A percentile compares a stretch with the other conserved stretches of the same genome.
phyloP scores from a whole-genome alignment of 2,329 filamentous ascomycete species.

The Monilinia aucupariae region DNA sequence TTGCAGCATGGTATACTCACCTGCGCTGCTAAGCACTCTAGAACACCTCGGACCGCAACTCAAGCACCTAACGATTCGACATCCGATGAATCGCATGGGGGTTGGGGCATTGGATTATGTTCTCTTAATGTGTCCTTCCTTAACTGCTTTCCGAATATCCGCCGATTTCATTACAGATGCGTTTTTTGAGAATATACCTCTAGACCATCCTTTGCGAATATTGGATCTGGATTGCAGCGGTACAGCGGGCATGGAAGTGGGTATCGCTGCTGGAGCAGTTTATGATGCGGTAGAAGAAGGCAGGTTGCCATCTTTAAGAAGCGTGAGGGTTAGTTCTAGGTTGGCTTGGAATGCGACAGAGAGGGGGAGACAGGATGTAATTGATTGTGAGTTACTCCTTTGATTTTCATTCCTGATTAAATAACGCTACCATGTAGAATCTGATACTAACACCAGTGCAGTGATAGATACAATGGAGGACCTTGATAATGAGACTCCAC shows the following conservation, averaged over 20 bases:
- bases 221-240: conserved; percentile 35
- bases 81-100: conserved; percentile 33
- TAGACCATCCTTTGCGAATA: conserved; percentile 29
- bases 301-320: conserved; percentile 29
- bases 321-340: conserved; percentile 32
- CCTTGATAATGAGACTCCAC: conserved; percentile 28
- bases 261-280: conserved; percentile 23
- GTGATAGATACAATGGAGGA: conserved; percentile 31
- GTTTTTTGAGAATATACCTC: conserved; percentile 24
- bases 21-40: conserved; percentile 25
- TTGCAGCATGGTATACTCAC: conserved; percentile 29
- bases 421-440: neutral
- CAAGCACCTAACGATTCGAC: conserved; percentile 33
- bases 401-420: neutral
- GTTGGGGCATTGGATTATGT: conserved; percentile 27
- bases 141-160: conserved; percentile 32
- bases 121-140: conserved; percentile 26
- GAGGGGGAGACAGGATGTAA: conserved; percentile 24
- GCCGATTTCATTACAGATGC: conserved; percentile 33
- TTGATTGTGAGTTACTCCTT: conserved; percentile 19
- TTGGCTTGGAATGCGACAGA: conserved; percentile 33
- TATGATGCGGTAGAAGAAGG: conserved; percentile 32
- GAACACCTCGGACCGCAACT: conserved; percentile 28
- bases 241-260: conserved; percentile 28
- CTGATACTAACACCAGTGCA: neutral